Evolutionary conservation across 169 alveolate species (phyloP).

Genomic region (Cryptosporidium andersoni): DNA sequence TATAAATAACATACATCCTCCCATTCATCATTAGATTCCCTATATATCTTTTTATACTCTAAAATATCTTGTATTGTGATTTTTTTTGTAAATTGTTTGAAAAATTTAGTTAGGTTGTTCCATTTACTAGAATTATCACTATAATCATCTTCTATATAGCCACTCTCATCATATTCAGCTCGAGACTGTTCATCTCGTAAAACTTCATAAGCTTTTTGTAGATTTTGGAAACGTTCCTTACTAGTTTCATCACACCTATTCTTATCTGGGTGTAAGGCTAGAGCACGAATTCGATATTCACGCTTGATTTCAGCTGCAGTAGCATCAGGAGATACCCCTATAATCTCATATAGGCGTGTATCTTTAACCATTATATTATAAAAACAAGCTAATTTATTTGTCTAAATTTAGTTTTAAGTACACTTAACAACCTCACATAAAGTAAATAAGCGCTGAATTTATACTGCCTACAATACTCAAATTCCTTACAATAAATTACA

Average conservation of each 20-base stretch:
- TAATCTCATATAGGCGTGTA: slow-evolving; percentile 36
- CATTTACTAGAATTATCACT: slow-evolving; percentile 65
- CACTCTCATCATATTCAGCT: slow-evolving; percentile 40
- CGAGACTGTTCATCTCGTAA: slow-evolving; percentile 76
- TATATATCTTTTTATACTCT: slow-evolving; percentile 73
- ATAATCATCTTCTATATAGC: slow-evolving; percentile 71
- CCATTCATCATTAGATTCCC: slow-evolving; percentile 79
- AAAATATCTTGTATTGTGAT: slow-evolving; percentile 77
- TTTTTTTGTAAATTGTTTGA: slow-evolving; percentile 73
- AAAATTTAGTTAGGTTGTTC: slow-evolving; percentile 67
- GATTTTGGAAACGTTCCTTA: slow-evolving; percentile 78
- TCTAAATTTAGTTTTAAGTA: no score
- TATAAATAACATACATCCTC: slow-evolving; percentile 79
- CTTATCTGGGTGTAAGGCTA: slow-evolving; percentile 86
- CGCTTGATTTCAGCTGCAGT: slow-evolving; percentile 79
- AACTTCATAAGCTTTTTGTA: slow-evolving; percentile 84
- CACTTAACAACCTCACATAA: no score
- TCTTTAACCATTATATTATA: slow-evolving; percentile 33
- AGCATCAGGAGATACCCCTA: slow-evolving; percentile 74
- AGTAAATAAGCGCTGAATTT: no score
- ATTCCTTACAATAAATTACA: no score
- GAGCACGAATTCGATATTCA: slow-evolving; percentile 79
- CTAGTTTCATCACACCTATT: slow-evolving; percentile 81
- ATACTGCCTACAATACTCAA: no score
- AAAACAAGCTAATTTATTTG: no score